phyloP scores from a whole-genome alignment of 495 filamentous ascomycete species.

The Melanomma pulvis-pyrius region DNA sequence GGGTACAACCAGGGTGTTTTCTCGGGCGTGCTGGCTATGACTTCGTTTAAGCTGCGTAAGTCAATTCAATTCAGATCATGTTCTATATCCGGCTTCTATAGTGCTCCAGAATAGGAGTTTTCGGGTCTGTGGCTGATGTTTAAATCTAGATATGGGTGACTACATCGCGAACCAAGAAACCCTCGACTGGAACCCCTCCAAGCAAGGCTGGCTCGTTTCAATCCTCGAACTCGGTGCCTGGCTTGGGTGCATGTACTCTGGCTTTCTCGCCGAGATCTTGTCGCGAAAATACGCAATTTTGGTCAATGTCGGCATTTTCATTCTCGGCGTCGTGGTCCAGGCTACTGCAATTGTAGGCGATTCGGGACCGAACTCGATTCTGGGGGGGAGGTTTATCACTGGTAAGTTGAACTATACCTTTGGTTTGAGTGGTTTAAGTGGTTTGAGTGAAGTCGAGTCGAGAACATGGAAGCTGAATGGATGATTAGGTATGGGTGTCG shows the following conservation, averaged over 20 bases:
- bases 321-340: conserved; percentile 76
- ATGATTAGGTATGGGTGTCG: conserved; percentile 65
- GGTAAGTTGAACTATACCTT: conserved; percentile 44
- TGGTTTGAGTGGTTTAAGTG: too few relatives aligned
- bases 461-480: too few relatives aligned
- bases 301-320: conserved; percentile 71
- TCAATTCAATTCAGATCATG: conserved; percentile 8
- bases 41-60: conserved; percentile 50
- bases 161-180: conserved; percentile 58
- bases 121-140: background rate
- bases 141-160: conserved; percentile 61
- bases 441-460: too few relatives aligned
- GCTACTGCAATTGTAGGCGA: conserved; percentile 58
- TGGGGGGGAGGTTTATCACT: conserved; percentile 76
- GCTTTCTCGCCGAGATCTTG: conserved; percentile 72
- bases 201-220: conserved; percentile 76
- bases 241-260: conserved; percentile 74
- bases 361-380: conserved; percentile 59
- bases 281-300: conserved; percentile 77
- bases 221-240: conserved; percentile 84
- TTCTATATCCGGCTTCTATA: too few relatives aligned
- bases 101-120: too few relatives aligned
- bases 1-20: conserved; percentile 71
- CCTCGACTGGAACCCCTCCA: conserved; percentile 46
- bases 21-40: conserved; percentile 69